Evolutionary conservation across 495 filamentous ascomycete species (phyloP).

Genomic region (Neurospora tetrasperma): DNA sequence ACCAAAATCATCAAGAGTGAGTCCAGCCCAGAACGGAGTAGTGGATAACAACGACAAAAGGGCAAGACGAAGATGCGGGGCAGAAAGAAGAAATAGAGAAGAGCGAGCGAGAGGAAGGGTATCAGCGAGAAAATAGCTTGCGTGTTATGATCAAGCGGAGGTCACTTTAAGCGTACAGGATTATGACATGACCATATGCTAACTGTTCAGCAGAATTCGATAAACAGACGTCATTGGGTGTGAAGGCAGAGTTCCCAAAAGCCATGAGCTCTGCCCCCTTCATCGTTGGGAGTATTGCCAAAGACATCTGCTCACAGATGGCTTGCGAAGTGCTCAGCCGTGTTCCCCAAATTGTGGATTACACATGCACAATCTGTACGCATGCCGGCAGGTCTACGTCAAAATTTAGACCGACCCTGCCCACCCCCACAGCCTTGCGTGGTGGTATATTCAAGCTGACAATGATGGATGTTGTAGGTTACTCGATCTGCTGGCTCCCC

Average conservation of each 20-base stretch:
- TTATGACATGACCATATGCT: slow-evolving; percentile 2
- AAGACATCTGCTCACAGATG: slow-evolving; percentile 55
- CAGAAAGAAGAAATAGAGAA: neutral
- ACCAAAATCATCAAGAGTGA: slow-evolving; percentile 70
- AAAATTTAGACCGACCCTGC: neutral
- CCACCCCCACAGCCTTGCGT: neutral
- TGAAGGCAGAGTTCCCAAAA: slow-evolving; percentile 41
- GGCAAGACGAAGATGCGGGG: neutral
- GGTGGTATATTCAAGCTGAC: neutral
- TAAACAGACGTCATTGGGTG: slow-evolving; percentile 62
- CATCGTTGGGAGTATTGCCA: slow-evolving; percentile 49
- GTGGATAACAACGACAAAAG: neutral
- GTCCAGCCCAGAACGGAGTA: slow-evolving; percentile 7
- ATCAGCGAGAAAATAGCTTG: neutral
- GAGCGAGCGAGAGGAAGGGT: neutral
- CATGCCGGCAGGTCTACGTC: neutral
- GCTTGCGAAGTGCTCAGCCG: slow-evolving; percentile 50
- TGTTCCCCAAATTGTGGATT: slow-evolving; percentile 63
- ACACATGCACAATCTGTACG: slow-evolving; percentile 61
- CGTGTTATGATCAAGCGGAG: neutral
- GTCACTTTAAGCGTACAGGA: neutral
- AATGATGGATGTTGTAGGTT: slow-evolving; percentile 16
- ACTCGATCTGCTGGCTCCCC: slow-evolving; percentile 54
- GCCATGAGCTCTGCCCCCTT: slow-evolving; percentile 38
- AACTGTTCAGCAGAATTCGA: slow-evolving; percentile 54